phyloP scores from a whole-genome alignment of 192 early-diverging fungal species.

The Dissophora globulifera region DNA sequence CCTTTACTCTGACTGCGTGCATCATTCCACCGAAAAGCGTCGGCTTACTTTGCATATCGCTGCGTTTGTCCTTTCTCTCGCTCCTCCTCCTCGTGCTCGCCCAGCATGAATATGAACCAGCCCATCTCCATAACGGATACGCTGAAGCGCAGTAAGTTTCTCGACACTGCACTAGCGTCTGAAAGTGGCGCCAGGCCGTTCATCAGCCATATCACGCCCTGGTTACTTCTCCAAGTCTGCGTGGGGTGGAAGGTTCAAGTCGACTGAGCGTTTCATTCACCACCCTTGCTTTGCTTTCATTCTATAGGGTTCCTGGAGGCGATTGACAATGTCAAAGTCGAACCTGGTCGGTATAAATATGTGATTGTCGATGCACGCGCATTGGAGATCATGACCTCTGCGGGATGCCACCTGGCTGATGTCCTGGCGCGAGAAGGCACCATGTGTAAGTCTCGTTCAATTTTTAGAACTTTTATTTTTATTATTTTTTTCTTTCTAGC shows the following conservation, averaged over 20 bases:
- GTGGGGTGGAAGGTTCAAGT: too few species aligned
- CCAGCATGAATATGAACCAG: conserved; percentile 34
- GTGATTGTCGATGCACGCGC: conserved; percentile 81
- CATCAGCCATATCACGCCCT: too few species aligned
- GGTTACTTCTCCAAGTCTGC: too few species aligned
- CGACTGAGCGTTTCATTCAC: neutral
- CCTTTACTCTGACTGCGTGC: too few species aligned
- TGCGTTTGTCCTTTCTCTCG: too few species aligned
- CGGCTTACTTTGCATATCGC: neutral
- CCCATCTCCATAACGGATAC: conserved; percentile 54
- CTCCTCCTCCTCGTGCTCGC: neutral
- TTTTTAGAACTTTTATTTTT: neutral
- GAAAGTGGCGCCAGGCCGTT: too few species aligned
- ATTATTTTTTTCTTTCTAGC: conserved; percentile 1
- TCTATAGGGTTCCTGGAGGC: conserved; percentile 45
- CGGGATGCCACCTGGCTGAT: conserved; percentile 75
- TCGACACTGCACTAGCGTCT: neutral
- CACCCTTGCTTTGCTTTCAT: neutral
- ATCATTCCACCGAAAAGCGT: too few species aligned
- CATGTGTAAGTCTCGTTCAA: conserved; percentile 56
- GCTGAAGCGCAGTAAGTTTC: conserved; percentile 49
- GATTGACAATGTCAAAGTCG: conserved; percentile 50
- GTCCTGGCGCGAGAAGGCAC: conserved; percentile 73
- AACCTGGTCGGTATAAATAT: conserved; percentile 82
- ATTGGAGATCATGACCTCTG: conserved; percentile 73